Percentiles rank a stretch among this genome's conserved stretches.
Conservation (phyloP, 768 basidiomycete genomes). For the Cystofilobasidium capitatum region DNA sequence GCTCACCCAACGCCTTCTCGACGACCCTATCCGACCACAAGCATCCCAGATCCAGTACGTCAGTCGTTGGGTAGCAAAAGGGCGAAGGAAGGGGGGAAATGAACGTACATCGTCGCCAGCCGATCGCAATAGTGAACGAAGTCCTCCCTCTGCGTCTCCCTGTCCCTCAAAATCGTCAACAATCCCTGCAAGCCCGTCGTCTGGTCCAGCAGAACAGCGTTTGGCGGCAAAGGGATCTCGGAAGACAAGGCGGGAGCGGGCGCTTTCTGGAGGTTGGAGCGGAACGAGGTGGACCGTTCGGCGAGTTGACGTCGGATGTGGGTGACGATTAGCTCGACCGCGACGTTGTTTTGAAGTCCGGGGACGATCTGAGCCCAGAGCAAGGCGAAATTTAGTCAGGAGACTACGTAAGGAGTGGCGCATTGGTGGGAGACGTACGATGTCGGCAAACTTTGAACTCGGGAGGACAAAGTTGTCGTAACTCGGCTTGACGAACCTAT, state of each 20-base stretch:
- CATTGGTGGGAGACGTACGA: conserved; percentile 46
- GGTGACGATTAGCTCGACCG: conserved; percentile 84
- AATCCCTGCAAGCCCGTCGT: conserved; percentile 87
- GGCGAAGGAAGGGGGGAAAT: neutral
- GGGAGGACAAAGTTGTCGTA: conserved; percentile 91
- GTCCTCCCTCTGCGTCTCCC: conserved; percentile 61
- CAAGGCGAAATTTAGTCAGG: neutral
- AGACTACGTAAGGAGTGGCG: neutral
- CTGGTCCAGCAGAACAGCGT: conserved; percentile 59
- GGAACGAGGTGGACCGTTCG: conserved; percentile 63
- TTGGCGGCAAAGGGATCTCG: conserved; percentile 27
- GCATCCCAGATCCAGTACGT: neutral
- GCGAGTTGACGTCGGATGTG: conserved; percentile 77
- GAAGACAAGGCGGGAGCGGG: neutral
- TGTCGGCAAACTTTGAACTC: conserved; percentile 75
- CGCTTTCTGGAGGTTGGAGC: conserved; percentile 49
- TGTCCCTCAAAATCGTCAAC: conserved; percentile 71
- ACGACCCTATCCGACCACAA: conserved; percentile 44
- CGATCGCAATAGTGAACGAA: conserved; percentile 66
- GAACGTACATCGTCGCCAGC: conserved; percentile 17
- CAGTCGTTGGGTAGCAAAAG: neutral
- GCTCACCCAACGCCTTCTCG: conserved; percentile 69
- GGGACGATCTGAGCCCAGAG: conserved; percentile 74
- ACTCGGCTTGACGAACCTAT: conserved; percentile 82
- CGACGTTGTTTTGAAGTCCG: conserved; percentile 75